phyloP scores from a whole-genome alignment of 2,329 filamentous ascomycete genomes.

The Sporothrix inflata region DNA sequence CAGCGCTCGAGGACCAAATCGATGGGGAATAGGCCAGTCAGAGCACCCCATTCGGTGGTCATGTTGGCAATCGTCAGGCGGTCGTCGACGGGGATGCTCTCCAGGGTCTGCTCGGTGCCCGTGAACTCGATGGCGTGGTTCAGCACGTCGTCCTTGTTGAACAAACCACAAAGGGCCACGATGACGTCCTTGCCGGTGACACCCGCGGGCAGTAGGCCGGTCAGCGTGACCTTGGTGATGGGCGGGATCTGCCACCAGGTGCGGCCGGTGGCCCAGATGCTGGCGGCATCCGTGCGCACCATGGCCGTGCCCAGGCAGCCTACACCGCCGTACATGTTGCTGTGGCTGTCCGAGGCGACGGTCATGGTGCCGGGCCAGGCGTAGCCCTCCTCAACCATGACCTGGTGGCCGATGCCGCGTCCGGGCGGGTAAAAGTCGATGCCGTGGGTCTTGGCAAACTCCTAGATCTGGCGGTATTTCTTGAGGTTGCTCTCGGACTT shows the following conservation, averaged over 20 bases:
- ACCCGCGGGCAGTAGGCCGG: slow-evolving; percentile 72
- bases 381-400: slow-evolving; percentile 85
- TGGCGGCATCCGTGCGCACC: slow-evolving; percentile 84
- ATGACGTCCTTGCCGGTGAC: slow-evolving; percentile 96
- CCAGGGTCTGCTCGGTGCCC: slow-evolving; percentile 76
- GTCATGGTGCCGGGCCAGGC: slow-evolving; percentile 81
- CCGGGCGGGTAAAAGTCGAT: slow-evolving; percentile 69
- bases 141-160: slow-evolving; percentile 84
- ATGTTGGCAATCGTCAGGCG: slow-evolving; percentile 74
- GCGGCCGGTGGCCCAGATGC: slow-evolving; percentile 78
- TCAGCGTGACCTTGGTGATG: slow-evolving; percentile 79
- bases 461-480: slow-evolving; percentile 81
- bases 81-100: slow-evolving; percentile 67
- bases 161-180: slow-evolving; percentile 81
- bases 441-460: slow-evolving; percentile 78
- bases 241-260: slow-evolving; percentile 87
- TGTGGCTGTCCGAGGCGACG: slow-evolving; percentile 78
- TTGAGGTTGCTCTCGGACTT: slow-evolving; percentile 75
- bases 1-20: slow-evolving; percentile 72
- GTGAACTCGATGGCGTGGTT: slow-evolving; percentile 91
- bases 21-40: slow-evolving; percentile 75
- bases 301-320: slow-evolving; percentile 77
- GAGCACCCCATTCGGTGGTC: slow-evolving; percentile 76
- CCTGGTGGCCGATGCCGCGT: slow-evolving; percentile 69
- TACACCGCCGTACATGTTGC: slow-evolving; percentile 82